Evolutionary conservation across 257 asterid species (phyloP).

Genomic region (Nyctanthes arbortristis): DNA sequence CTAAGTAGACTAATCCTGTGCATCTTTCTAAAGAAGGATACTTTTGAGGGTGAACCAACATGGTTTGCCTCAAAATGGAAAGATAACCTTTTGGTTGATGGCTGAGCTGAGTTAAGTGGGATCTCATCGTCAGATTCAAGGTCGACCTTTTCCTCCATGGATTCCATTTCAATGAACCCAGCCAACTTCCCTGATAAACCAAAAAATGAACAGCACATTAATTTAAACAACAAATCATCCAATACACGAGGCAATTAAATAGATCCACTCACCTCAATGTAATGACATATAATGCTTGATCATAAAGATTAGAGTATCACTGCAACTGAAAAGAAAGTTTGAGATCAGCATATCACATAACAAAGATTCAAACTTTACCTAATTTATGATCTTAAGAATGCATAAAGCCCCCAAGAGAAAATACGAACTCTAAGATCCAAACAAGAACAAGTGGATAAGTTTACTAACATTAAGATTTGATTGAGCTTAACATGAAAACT

Average conservation of each 20-base stretch:
- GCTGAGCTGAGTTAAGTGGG: conserved; percentile 49
- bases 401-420: not conserved
- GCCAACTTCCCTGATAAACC: conserved; percentile 3
- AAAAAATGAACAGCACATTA: conserved; percentile 12
- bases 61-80: conserved; percentile 56
- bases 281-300: conserved; percentile 15
- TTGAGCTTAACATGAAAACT: conserved; percentile 1
- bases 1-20: conserved; percentile 43
- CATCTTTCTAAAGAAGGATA: conserved; percentile 49
- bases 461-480: not conserved
- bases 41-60: conserved; percentile 33
- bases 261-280: conserved; percentile 18
- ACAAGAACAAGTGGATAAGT: not conserved
- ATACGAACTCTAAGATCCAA: not conserved
- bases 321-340: conserved; percentile 16
- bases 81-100: conserved; percentile 43
- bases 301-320: conserved; percentile 18
- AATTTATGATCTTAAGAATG: not conserved
- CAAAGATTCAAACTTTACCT: not conserved
- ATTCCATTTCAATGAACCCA: conserved; percentile 44
- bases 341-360: not conserved
- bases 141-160: conserved; percentile 54
- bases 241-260: not conserved
- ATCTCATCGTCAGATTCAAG: conserved; percentile 71
- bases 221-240: not conserved